Evolutionary conservation across 2,329 filamentous ascomycete genomes (phyloP).

Genomic region (Sporothrix pallida): DNA sequence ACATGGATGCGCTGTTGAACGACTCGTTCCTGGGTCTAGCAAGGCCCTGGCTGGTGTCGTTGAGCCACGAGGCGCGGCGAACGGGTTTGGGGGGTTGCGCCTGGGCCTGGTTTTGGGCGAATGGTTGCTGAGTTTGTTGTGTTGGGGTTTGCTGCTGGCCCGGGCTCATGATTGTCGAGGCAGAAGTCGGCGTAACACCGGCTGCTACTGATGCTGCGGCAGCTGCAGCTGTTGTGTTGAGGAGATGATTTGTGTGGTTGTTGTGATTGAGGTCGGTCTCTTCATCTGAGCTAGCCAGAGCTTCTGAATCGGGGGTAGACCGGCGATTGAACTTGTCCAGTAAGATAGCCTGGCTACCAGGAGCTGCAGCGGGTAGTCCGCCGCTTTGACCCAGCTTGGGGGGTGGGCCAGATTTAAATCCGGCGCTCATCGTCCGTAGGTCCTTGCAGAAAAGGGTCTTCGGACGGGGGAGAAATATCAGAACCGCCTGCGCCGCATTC

Average conservation of each 20-base stretch:
- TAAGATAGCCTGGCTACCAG: constrained; percentile 67
- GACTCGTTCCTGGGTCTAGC: constrained; percentile 75
- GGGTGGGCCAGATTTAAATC: constrained; percentile 56
- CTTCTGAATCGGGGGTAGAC: constrained; percentile 93
- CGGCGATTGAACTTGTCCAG: constrained; percentile 81
- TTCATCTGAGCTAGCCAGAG: constrained; percentile 91
- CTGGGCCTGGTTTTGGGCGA: constrained; percentile 4
- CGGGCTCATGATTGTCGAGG: constrained; percentile 40
- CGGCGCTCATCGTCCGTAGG: constrained; percentile 57
- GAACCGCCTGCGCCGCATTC: constrained; percentile 34
- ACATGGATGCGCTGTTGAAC: constrained; percentile 76
- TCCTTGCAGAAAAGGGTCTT: constrained; percentile 23
- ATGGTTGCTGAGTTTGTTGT: constrained; percentile 15
- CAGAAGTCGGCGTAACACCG: constrained; percentile 42
- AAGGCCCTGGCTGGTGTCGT: constrained; percentile 73
- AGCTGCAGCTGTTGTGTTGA: background rate
- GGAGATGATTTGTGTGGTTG: constrained; percentile 53
- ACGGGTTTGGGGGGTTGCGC: constrained; percentile 62
- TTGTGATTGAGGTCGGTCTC: constrained; percentile 69
- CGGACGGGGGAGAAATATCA: constrained; percentile 16
- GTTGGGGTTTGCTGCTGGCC: constrained; percentile 21
- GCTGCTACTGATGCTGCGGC: constrained; percentile 11
- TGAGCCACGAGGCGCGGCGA: constrained; percentile 82
- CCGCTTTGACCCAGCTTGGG: constrained; percentile 58
- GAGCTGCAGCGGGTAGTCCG: constrained; percentile 51